Base-by-base conservation (phyloP, 2,329 filamentous ascomycete species). In the Aspergillus pseudoviridinutans region DNA sequence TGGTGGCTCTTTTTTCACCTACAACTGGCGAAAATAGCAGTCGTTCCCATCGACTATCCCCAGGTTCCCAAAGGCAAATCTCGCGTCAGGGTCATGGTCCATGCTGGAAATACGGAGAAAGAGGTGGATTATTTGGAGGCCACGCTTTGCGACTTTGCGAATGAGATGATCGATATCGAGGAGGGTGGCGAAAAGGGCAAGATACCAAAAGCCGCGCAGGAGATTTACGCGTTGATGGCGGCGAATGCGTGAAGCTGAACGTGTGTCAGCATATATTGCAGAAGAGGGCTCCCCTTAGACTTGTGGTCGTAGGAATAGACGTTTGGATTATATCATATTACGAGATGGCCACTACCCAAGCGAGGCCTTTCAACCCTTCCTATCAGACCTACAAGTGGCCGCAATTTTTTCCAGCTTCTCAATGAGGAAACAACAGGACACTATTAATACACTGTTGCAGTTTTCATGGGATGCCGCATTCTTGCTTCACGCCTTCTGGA, bases 61-160 rank as follows among this genome's bases (percentile, higher is more conserved):
- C 87, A 85, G 0, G 86, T 88, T 2, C 83, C 84, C 0, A 69
- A 66, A 4, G 84, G 84, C 0, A 80, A 74, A 1, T 82, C 86
- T 66, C 73, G 86, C 14, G 79, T 88, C 0, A 73, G 86, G 9
- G 72, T 88, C 0, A 87, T 85, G 66, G 68, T 88, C 0, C 85
- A 88, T 67, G 84, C 84, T 0, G 82, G 79, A 0, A 88, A 88
- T 57, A 84, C 79, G 41, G 41, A 44, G 41, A 1, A 44, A 44
- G n/a, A 44, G 41, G 41, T 44, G 41, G 41, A 44, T 44, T 44
- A 44, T 17, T 4, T 44, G 41, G 41, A 22, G 4, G 41, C 41
- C 17, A 44, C 41, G 17, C 17, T 44, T 22, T 44, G 17, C 20
- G 41, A 22, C 41, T 44, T 44, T 44, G 41, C 20, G 14, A 44